Conservation (phyloP, 768 basidiomycete species). For the Tricholoma matsutake region DNA sequence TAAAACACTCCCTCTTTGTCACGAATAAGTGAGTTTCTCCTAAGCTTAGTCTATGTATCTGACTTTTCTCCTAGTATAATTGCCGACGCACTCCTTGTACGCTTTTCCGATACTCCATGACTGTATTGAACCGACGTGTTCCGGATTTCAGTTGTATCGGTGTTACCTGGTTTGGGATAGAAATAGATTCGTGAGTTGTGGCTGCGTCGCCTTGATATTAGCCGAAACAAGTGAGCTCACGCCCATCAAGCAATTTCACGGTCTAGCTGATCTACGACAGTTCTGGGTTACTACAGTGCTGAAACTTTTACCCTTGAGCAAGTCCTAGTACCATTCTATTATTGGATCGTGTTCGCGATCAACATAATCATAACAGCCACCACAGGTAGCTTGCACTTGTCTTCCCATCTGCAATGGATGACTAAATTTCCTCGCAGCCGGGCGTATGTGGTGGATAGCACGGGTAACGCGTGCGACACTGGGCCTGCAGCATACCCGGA, state of each 20-base stretch:
- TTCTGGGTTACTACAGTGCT: constrained; percentile 16
- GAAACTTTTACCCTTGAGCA: not conserved
- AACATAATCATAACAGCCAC: constrained; percentile 19
- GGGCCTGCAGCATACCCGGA: not conserved
- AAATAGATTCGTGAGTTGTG: constrained; percentile 25
- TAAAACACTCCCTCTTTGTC: constrained; percentile 4
- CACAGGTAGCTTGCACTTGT: constrained; percentile 14
- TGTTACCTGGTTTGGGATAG: constrained; percentile 38
- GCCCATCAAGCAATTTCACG: not conserved
- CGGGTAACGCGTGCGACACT: not conserved
- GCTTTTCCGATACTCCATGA: not conserved
- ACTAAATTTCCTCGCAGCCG: not conserved
- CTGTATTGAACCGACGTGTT: not conserved
- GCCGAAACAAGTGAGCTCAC: constrained; percentile 27
- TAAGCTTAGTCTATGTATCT: not conserved
- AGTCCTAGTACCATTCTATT: constrained; percentile 10
- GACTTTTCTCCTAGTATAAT: not conserved
- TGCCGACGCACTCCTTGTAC: not conserved
- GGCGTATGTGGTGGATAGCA: constrained; percentile 5
- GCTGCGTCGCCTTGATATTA: constrained; percentile 25
- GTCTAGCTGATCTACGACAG: constrained; percentile 2
- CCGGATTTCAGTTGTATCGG: constrained; percentile 24
- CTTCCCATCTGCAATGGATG: not conserved
- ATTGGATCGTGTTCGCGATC: constrained; percentile 20
- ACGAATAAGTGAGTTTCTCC: constrained; percentile 10